Conservation (phyloP, 1,284 basidiomycete genomes). For the Cutaneotrichosporon spelunceum region DNA sequence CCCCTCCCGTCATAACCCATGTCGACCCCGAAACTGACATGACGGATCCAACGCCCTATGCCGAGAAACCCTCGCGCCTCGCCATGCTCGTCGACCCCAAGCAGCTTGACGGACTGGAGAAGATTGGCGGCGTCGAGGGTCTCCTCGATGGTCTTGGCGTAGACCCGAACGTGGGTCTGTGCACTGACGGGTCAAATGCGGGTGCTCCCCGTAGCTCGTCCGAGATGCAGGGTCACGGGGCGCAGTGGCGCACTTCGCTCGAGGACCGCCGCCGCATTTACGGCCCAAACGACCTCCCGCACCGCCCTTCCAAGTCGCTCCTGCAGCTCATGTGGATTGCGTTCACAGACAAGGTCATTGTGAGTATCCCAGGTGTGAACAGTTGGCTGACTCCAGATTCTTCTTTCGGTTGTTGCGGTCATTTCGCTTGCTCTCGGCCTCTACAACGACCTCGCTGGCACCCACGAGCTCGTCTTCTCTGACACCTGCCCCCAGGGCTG, state of each 20-base stretch:
- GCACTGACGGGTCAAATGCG: slow-evolving; percentile 23
- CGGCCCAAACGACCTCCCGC: slow-evolving; percentile 78
- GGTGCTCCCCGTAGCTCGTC: slow-evolving; percentile 28
- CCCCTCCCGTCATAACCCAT: slow-evolving; percentile 33
- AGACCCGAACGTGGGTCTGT: slow-evolving; percentile 59
- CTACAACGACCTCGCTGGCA: slow-evolving; percentile 84
- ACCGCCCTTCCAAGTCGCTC: slow-evolving; percentile 72
- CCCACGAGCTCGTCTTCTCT: slow-evolving; percentile 55
- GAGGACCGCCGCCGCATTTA: slow-evolving; percentile 71
- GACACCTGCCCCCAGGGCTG: slow-evolving; percentile 53
- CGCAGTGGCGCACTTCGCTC: slow-evolving; percentile 59
- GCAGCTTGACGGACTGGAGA: slow-evolving; percentile 61
- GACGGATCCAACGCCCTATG: slow-evolving; percentile 68
- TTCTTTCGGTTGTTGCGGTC: slow-evolving; percentile 85
- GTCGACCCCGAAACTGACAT: slow-evolving; percentile 57
- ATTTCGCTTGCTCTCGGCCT: slow-evolving; percentile 91
- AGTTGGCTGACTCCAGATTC: slow-evolving; percentile 57
- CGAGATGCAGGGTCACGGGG: slow-evolving; percentile 45
- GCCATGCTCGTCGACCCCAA: slow-evolving; percentile 83
- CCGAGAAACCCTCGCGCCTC: slow-evolving; percentile 68
- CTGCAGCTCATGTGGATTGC: slow-evolving; percentile 89
- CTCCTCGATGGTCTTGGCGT: slow-evolving; percentile 75
- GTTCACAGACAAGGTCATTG: slow-evolving; percentile 88
- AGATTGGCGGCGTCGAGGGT: slow-evolving; percentile 69
- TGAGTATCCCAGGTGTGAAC: slow-evolving; percentile 52